Evolutionary conservation across 352 stramenopile species (phyloP).

Genomic region (Globisporangium canariense): DNA sequence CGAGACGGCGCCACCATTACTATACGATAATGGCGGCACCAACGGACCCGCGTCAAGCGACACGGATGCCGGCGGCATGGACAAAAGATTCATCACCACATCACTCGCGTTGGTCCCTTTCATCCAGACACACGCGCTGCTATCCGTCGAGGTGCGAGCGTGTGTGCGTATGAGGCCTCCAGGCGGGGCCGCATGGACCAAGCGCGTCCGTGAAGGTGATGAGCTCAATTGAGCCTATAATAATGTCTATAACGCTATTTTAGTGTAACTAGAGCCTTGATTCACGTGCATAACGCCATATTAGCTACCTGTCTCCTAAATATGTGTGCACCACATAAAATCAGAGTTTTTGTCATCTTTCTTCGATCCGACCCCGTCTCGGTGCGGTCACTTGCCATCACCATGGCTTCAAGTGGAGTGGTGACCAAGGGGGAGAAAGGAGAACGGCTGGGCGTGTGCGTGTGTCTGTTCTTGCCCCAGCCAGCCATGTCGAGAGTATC

Average conservation of each 20-base stretch:
- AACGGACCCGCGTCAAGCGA: slow-evolving; percentile 3
- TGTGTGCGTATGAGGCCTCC: slow-evolving; percentile 13
- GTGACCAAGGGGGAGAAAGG: background rate
- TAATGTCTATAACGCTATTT: background rate
- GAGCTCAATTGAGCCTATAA: background rate
- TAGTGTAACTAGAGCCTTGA: background rate
- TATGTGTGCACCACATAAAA: background rate
- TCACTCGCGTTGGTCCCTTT: slow-evolving; percentile 18
- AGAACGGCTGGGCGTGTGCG: background rate
- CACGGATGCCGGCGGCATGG: slow-evolving; percentile 12
- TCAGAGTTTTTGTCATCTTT: background rate
- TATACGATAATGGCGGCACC: background rate
- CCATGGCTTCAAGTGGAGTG: background rate
- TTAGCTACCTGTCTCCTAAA: background rate
- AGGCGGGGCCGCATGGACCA: background rate
- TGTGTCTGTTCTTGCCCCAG: background rate
- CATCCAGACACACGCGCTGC: slow-evolving; percentile 22
- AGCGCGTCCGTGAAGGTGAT: background rate
- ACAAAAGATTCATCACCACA: slow-evolving; percentile 21
- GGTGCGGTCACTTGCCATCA: slow-evolving; percentile 9
- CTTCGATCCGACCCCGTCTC: background rate
- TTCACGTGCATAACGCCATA: background rate
- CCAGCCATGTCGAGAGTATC: background rate
- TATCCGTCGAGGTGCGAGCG: slow-evolving; percentile 16
- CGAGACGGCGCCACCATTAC: background rate